A percentile compares a stretch with the other conserved stretches of the same genome.
Evolutionary conservation across 2,329 filamentous ascomycete species (phyloP).

Genomic region (Alternaria brassicae): DNA sequence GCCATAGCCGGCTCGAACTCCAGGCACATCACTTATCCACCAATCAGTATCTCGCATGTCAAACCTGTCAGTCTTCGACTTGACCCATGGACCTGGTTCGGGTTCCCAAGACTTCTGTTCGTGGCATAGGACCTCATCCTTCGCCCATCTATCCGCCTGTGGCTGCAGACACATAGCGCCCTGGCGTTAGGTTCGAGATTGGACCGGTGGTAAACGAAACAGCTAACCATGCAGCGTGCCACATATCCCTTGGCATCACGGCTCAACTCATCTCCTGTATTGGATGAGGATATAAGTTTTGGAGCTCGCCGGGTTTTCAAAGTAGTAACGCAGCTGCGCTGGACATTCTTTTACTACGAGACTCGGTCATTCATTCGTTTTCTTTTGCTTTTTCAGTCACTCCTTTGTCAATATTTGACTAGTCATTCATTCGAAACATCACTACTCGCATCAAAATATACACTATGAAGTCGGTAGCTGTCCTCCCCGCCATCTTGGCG

Average conservation of each 20-base stretch:
- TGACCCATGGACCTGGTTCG: constrained; percentile 15
- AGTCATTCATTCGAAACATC: constrained; percentile 24
- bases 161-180: constrained; percentile 29
- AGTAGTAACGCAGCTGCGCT: constrained; percentile 42
- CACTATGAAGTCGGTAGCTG: constrained; percentile 38
- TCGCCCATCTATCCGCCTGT: constrained; percentile 28
- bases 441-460: constrained; percentile 1
- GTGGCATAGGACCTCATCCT: constrained; percentile 22
- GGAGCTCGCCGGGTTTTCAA: constrained; percentile 9
- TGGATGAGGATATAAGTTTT: constrained; percentile 29
- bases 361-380: constrained; percentile 24
- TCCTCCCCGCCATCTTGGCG: constrained; percentile 36
- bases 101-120: constrained; percentile 10
- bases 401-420: constrained; percentile 33
- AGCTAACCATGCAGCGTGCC: constrained; percentile 25
- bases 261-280: constrained; percentile 20
- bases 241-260: constrained; percentile 24
- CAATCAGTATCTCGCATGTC: constrained; percentile 19
- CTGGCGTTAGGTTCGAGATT: constrained; percentile 27
- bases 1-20: constrained; percentile 13
- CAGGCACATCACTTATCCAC: constrained; percentile 27
- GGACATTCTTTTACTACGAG: constrained; percentile 37
- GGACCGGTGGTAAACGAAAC: constrained; percentile 38
- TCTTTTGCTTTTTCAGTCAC: constrained; percentile 29
- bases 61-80: constrained; percentile 21